Evolutionary conservation across 2,329 filamentous ascomycete species (phyloP), one percentile per base, ranked within the genome.

Genomic region (Stachybotrys chartarum): DNA sequence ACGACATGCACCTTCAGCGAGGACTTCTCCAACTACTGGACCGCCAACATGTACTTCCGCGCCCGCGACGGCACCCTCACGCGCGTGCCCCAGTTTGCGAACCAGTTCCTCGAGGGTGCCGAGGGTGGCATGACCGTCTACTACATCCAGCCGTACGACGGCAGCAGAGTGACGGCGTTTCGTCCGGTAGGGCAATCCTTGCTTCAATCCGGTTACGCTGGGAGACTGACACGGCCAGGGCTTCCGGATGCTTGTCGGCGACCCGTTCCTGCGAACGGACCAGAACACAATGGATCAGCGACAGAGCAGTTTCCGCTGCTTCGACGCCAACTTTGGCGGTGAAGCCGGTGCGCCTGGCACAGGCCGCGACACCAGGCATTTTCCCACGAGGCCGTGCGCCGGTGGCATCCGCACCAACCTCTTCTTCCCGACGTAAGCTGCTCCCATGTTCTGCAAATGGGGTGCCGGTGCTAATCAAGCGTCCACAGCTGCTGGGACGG

Each of bases 11-110:
- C 53, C 35, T 55, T 59, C 17, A 45, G 50, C 4, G 57, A 59
- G 47, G 57, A 59, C 48, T 55, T 59, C 18, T 59, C 57, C 35
- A 59, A 59, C 57, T 59, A 59, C 51, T 59, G 57, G 57, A 59
- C 57, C 18, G 57, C 57, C 30, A 50, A 53, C 51, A 49, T 59
- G 51, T 59, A 51, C 49, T 57, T 55, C 53, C 54, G 55, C 35
- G 53, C 54, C 35, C 48, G 35, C 50, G 55, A 59, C 51, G 57
- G 57, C 11, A 46, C 55, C 14, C 57, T 54, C 53, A 53, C 57
- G 31, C 55, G 53, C 17, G 57, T 59, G 45, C 57, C 57, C n/a
- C 52, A 56, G 32, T 53, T 58, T 32, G 51, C 54, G 32, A 56
- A 57, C 39, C 24, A 30, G n/a, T 31, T 51, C 8, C 49, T 32